Evolutionary conservation across 1,284 basidiomycete species (phyloP), one percentile per base, ranked within the genome.

Genomic region (Boletus semigastroideus): DNA sequence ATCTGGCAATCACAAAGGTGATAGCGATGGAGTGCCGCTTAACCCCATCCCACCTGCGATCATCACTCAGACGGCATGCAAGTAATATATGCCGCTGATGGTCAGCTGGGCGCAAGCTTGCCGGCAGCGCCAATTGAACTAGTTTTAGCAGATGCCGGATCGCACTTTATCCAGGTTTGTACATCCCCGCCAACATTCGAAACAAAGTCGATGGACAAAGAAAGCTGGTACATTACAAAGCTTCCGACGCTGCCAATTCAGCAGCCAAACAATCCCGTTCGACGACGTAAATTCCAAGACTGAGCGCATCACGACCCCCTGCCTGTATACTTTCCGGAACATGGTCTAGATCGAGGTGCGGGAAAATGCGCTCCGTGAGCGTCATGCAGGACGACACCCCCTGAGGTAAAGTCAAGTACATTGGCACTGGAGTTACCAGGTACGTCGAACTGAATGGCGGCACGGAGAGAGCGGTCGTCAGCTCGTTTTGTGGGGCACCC

Each of bases 261-360:
- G 39, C 44, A 17, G 27, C 16, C 25, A 56, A 25, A 47, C 61
- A 70, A 1, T 19, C 42, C 40, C 11, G 38, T 36, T 58, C 50
- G 16, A 64, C 43, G 5, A 42, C 53, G 9, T 66, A 72, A 20
- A 74, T 59, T 0, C 72, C 68, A n/a, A 76, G 62, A 25, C 57
- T 62, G 27, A 73, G 45, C 13, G 66, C 70, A 17, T 70, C 61
- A 30, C 46, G 46, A 54, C 59, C 62, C 28, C 73, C 70, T 10
- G 55, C 50, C 41, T 59, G 62, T 27, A 68, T 38, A 44, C 63
- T 65, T 53, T 74, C 73, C 13, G 58, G 47, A 22, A 76, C 51
- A 43, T 73, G 70, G 54, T 74, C 73, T 36, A 76, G 43, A 53
- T 72, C 71, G 6, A 76, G 68, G 49, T 74, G 74, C 7, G 71